A percentile compares a stretch with the other conserved stretches of the same genome.
Conservation (phyloP, 2,329 filamentous ascomycete species). For the Cordyceps javanica region DNA sequence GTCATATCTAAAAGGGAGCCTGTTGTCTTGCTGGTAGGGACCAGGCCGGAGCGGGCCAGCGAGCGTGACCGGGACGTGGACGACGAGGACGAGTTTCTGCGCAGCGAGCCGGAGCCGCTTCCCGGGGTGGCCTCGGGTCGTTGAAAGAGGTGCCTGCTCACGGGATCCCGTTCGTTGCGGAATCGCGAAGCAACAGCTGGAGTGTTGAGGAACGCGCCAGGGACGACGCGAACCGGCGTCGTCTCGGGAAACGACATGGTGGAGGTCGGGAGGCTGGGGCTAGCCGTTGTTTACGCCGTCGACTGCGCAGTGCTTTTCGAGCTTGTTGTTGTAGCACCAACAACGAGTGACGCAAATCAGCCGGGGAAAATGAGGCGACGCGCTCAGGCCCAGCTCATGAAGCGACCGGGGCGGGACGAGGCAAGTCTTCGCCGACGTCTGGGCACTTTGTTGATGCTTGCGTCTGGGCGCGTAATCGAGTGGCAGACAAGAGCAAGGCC, state of each 20-base stretch:
- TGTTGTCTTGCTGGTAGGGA: neutral
- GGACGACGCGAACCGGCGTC: conserved; percentile 66
- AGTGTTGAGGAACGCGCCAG: conserved; percentile 71
- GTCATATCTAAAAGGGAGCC: conserved; percentile 5
- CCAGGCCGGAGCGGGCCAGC: conserved; percentile 1
- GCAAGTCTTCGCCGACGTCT: neutral
- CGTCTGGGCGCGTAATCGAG: neutral
- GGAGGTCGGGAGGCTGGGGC: conserved; percentile 1
- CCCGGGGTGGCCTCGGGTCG: conserved; percentile 19
- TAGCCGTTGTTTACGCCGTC: neutral
- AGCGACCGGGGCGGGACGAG: neutral
- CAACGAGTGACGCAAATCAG: neutral
- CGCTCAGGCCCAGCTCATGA: conserved; percentile 10
- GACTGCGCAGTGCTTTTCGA: neutral
- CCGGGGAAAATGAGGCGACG: neutral
- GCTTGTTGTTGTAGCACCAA: neutral
- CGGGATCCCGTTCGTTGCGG: conserved; percentile 37
- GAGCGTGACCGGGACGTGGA: conserved; percentile 10
- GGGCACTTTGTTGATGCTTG: neutral
- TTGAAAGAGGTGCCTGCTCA: conserved; percentile 47
- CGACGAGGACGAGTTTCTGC: conserved; percentile 3
- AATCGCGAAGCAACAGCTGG: conserved; percentile 54
- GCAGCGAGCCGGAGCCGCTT: neutral
- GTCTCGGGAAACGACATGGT: conserved; percentile 49
- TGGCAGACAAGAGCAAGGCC: neutral